Evolutionary conservation across 495 filamentous ascomycete genomes (phyloP), one percentile per base, ranked within the genome.

Genomic region (Thermochaetoides thermophila): DNA sequence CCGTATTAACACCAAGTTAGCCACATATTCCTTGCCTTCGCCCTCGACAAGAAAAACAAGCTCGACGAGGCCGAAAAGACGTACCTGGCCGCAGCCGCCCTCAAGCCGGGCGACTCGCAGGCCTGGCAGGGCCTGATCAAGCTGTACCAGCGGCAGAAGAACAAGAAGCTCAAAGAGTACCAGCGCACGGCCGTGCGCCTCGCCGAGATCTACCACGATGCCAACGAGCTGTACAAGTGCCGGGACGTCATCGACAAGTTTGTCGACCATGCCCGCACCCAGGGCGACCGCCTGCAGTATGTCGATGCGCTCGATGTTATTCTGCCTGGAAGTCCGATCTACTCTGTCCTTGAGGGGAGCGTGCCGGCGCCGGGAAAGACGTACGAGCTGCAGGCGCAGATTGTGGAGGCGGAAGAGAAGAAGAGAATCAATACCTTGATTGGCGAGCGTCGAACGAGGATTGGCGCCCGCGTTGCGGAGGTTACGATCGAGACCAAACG

Each of bases 71-170:
- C 85, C 2, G 85, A 85, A 41, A 63, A 60, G 20, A 71, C 74
- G 1, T 96, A 95, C 50, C 56, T 68, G n/a, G 56, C 72, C 17
- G 87, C 89, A 4, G 73, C 81, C n/a, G 37, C 43, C 5, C 50
- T 69, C 22, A 66, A 68, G 41, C 54, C 55, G 4, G 43, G 31
- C 4, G 71, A 73, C 32, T 58, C 66, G 25, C 71, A 83, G 35
- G 79, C 81, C 41, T 96, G 84, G 86, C 79, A 89, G 57, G 89
- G 89, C 5, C 60, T 96, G n/a, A 68, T 89, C 47, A 78, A 71
- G 40, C 47, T 95, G 8, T 94, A 87, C 47, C 81, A 92, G 46
- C 76, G 69, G 38, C 80, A 84, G 46, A 73, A 70, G 3, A 49
- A 58, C 16, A 63, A 63, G 17, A 82, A 78, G 37, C 58, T 95